Evolutionary conservation across 2,329 filamentous ascomycete genomes (phyloP), one percentile per base, ranked within the genome.

Genomic region (Zasmidium cellare): DNA sequence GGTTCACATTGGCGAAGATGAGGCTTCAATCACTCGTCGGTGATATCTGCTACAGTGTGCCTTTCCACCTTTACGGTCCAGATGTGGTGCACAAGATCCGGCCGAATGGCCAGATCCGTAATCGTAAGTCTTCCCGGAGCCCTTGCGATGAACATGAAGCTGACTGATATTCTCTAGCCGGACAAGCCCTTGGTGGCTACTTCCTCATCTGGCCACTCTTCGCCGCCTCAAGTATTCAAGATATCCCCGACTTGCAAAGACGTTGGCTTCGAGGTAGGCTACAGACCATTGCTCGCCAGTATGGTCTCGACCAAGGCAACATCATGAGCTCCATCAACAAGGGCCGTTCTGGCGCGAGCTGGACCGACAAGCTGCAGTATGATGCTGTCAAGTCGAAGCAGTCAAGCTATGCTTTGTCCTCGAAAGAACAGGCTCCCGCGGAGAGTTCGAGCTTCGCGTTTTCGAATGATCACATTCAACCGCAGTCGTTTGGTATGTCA

Each of bases 21-120:
- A 49, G 53, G 2, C 50, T 60, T 11, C 54, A 57, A 19, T 41
- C 9, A 1, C 28, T 54, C 3, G 54, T 57, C 5, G 57, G 57
- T 19, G 51, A 57, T 2, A 55, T 60, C 28, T 60, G 58, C 44
- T 50, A 38, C 22, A 60, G 54, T 28, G 54, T 57, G 6, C 47
- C 58, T 16, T 60, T 55, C 28, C 54, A 55, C n/a, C 28, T 53
- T 19, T 54, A 60, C 28, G 57, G 53, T 11, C 20, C 20, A 14
- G 44, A 55, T 3, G 19, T 49, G 2, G 24, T 24, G 19, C 22
- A 50, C 11, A 23, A 25, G 20, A 2, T 51, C 1, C 28, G 45
- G 16, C 23, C 45, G 2, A 19, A 22, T 25, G 48, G 38, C 2
- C 48, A 41, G 28, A 45, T 51, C 3, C 5, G 41, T 3, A 51